These are phyloP conservation scores for Hanseniaspora nectarophila DNA, from an alignment of 805 yeast species.

Conservation along the genomic window DNA sequence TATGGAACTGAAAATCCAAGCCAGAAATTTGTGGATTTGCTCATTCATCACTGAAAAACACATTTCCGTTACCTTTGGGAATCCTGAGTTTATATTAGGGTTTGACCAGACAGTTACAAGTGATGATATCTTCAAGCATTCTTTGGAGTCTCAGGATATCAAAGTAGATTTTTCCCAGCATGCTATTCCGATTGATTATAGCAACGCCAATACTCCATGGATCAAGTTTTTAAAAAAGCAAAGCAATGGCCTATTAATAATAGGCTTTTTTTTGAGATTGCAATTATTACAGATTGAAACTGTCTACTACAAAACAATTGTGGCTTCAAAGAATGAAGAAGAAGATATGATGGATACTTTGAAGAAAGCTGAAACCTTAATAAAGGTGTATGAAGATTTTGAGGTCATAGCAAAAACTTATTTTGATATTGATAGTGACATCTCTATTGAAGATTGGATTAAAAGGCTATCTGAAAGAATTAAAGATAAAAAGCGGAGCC, in stretches of 20 bases:
- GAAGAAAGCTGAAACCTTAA: not conserved
- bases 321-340: constrained; percentile 9
- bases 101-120: not conserved
- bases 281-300: constrained; percentile 9
- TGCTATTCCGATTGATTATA: not conserved
- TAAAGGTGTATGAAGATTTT: constrained; percentile 6
- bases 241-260: not conserved
- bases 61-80: constrained; percentile 9
- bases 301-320: constrained; percentile 5
- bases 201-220: constrained; percentile 9
- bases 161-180: not conserved
- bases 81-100: constrained; percentile 10
- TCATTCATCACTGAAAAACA: constrained; percentile 10
- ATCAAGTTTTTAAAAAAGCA: not conserved
- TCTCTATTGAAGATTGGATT: not conserved
- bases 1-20: constrained; percentile 8
- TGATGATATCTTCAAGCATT: not conserved
- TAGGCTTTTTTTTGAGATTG: constrained; percentile 5
- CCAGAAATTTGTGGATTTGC: constrained; percentile 8
- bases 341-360: not conserved
- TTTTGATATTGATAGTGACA: not conserved
- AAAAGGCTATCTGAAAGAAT: not conserved
- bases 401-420: constrained; percentile 1
- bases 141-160: not conserved
- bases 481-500: not conserved